A percentile compares a stretch with the other conserved stretches of the same genome.
These are phyloP conservation scores for Backusella macrospora DNA, from an alignment of 192 early-diverging fungal genomes.

Conservation along the genomic window DNA sequence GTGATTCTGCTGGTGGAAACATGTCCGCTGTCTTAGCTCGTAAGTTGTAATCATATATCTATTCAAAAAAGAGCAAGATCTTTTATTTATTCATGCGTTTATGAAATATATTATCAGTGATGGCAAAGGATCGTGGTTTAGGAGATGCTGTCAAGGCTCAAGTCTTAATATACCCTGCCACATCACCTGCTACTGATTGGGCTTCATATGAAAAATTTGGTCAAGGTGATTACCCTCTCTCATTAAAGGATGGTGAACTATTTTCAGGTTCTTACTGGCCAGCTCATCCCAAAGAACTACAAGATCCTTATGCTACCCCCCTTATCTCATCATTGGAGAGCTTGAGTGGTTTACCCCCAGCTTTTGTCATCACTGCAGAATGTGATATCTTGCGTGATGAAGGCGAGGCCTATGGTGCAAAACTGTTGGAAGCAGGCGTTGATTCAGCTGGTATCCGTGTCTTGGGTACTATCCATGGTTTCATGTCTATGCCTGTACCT, in stretches of 20 bases:
- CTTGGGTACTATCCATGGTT: slow-evolving; percentile 25
- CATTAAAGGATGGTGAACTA: slow-evolving; percentile 5
- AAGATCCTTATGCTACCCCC: neutral
- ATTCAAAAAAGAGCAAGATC: neutral
- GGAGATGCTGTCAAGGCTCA: neutral
- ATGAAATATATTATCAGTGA: neutral
- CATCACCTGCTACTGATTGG: neutral
- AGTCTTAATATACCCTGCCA: slow-evolving; percentile 26
- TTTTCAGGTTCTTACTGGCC: neutral
- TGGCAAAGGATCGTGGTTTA: slow-evolving; percentile 19
- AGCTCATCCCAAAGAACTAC: neutral
- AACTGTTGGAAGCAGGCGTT: slow-evolving; percentile 26
- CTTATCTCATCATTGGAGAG: slow-evolving; percentile 10
- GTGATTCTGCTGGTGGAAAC: slow-evolving; percentile 35
- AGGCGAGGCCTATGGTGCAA: slow-evolving; percentile 28
- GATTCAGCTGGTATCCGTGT: slow-evolving; percentile 30
- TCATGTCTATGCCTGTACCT: slow-evolving; percentile 10
- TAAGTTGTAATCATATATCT: slow-evolving; percentile 4
- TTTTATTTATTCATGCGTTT: neutral
- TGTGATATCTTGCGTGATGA: slow-evolving; percentile 33
- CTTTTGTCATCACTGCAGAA: slow-evolving; percentile 31
- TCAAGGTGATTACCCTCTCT: slow-evolving; percentile 20
- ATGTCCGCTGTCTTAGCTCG: slow-evolving; percentile 13
- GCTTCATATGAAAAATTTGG: slow-evolving; percentile 18
- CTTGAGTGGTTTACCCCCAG: slow-evolving; percentile 20